Evolutionary conservation across 345 rosid species (phyloP).

Genomic region (Limnanthes douglasii): DNA sequence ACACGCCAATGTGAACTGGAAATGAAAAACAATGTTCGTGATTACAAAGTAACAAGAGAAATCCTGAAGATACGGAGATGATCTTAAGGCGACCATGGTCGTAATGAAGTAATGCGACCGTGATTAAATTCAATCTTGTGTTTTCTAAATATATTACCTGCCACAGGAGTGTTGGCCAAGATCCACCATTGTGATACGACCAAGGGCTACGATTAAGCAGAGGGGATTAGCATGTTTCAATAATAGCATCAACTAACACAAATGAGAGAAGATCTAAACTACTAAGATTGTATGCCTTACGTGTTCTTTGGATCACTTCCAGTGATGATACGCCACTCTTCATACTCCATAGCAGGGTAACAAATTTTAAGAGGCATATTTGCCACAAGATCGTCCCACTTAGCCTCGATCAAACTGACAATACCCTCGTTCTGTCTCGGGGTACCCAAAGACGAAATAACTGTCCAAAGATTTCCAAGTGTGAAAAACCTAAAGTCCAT

Average conservation of each 20-base stretch:
- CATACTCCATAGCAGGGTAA: constrained; percentile 79
- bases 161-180: constrained; percentile 98
- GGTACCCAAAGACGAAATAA: constrained; percentile 64
- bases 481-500: constrained; percentile 98
- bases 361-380: constrained; percentile 95
- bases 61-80: too few species aligned
- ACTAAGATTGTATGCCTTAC: too few species aligned
- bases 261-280: too few species aligned
- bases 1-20: constrained; percentile 84
- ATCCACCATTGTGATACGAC: constrained; percentile 98
- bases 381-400: constrained; percentile 88
- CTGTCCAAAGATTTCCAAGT: constrained; percentile 84
- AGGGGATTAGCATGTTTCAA: neutral
- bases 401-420: constrained; percentile 57
- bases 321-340: constrained; percentile 90
- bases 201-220: constrained; percentile 45
- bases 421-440: constrained; percentile 62
- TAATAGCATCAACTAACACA: too few species aligned
- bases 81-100: too few species aligned
- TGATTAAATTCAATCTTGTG: too few species aligned
- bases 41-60: too few species aligned
- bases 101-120: too few species aligned
- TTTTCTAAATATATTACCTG: constrained; percentile 34
- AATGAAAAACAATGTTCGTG: too few species aligned
- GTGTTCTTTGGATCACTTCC: constrained; percentile 99